Evolutionary conservation across 306 rosid genomes (phyloP).

Genomic region (Elaeagnus macrophylla): DNA sequence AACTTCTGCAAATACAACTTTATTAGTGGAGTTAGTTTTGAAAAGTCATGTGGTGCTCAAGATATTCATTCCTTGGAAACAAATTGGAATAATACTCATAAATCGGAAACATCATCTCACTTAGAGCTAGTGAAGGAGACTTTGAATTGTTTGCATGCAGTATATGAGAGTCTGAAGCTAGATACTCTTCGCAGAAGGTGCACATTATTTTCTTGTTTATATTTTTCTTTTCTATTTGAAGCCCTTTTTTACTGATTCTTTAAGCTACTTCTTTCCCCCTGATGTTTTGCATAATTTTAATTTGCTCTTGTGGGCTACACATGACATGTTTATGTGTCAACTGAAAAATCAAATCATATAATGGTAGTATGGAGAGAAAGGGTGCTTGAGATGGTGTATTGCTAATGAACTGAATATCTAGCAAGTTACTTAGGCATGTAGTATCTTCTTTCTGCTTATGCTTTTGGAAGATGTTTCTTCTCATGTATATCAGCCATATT

Average conservation of each 20-base stretch:
- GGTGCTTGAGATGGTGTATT: background rate
- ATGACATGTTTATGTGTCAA: no score
- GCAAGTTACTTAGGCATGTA: background rate
- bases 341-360: background rate
- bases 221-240: conserved; percentile 3
- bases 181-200: conserved; percentile 85
- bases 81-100: conserved; percentile 20
- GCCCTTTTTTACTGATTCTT: conserved; percentile 9
- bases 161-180: conserved; percentile 83
- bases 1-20: conserved; percentile 51
- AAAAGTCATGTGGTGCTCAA: conserved; percentile 28
- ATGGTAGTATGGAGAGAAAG: conserved; percentile 2
- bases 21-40: conserved; percentile 32
- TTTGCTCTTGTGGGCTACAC: background rate
- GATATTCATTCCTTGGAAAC: conserved; percentile 23
- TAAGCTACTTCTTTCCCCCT: background rate
- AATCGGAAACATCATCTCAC: conserved; percentile 39
- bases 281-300: background rate
- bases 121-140: conserved; percentile 54
- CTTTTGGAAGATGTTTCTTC: no score
- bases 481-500: no score
- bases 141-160: conserved; percentile 85
- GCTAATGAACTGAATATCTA: conserved; percentile 4
- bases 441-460: no score
- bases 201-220: conserved; percentile 5